Percentiles rank a stretch among this genome's conserved stretches.
Evolutionary conservation across 169 alveolate genomes (phyloP).

Genomic region (Babesia gibsoni): DNA sequence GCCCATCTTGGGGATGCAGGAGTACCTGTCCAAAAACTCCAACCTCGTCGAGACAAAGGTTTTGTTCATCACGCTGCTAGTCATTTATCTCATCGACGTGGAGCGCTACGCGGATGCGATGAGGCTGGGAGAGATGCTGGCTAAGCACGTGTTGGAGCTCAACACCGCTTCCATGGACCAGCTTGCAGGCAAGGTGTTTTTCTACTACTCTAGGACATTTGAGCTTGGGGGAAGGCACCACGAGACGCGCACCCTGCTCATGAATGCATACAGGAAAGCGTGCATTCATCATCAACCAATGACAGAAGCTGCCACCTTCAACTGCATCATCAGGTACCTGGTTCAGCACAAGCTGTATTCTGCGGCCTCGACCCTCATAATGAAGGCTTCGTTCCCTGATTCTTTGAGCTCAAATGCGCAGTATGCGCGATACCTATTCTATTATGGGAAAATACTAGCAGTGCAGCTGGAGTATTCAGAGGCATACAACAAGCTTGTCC

Average conservation of each 20-base stretch:
- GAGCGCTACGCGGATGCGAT: constrained; percentile 44
- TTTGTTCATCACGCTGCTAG: constrained; percentile 43
- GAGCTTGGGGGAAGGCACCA: constrained; percentile 80
- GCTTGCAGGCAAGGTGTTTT: constrained; percentile 71
- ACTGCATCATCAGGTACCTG: constrained; percentile 86
- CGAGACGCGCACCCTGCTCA: constrained; percentile 69
- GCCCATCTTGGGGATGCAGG: constrained; percentile 46
- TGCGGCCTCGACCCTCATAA: constrained; percentile 66
- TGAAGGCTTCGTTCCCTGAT: constrained; percentile 82
- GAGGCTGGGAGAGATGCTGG: constrained; percentile 60
- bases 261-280: constrained; percentile 69
- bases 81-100: constrained; percentile 55
- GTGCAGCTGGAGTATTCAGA: constrained; percentile 91
- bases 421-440: constrained; percentile 91
- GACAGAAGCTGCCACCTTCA: constrained; percentile 88
- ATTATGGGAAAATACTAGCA: constrained; percentile 89
- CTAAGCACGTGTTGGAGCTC: constrained; percentile 60
- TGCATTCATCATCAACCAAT: constrained; percentile 82
- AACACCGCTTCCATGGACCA: constrained; percentile 79
- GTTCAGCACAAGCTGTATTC: constrained; percentile 77
- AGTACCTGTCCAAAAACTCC: constrained; percentile 47
- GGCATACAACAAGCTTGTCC: constrained; percentile 85
- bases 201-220: constrained; percentile 81
- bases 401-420: constrained; percentile 89
- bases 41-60: constrained; percentile 55